Evolutionary conservation across 495 filamentous ascomycete species (phyloP).

Genomic region (Cetradonia linearis): DNA sequence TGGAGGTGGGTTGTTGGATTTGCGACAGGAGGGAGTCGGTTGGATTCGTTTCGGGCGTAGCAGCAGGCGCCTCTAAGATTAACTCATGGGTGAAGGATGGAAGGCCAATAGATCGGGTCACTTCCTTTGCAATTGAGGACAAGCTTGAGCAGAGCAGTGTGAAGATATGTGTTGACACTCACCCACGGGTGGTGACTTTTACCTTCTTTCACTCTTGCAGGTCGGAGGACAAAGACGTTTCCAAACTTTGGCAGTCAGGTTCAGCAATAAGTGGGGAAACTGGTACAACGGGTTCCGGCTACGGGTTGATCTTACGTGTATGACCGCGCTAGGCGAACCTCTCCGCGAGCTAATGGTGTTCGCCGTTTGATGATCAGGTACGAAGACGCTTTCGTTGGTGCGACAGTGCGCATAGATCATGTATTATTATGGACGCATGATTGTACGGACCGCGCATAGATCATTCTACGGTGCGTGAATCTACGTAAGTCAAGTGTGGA

Average conservation of each 20-base stretch:
- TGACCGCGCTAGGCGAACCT: neutral
- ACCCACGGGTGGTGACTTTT: constrained; percentile 3
- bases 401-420: constrained; percentile 5
- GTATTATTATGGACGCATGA: neutral
- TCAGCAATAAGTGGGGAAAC: constrained; percentile 2
- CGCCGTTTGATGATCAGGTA: constrained; percentile 1
- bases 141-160: neutral
- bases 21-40: constrained; percentile 14
- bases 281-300: neutral
- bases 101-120: neutral
- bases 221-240: neutral
- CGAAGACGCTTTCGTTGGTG: constrained; percentile 5
- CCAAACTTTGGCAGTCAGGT: neutral
- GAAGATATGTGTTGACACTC: neutral
- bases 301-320: neutral
- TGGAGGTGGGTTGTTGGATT: constrained; percentile 14
- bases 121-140: constrained; percentile 1
- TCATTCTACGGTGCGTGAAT: constrained; percentile 8
- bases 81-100: neutral
- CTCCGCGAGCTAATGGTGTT: neutral
- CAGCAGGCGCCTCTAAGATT: constrained; percentile 13
- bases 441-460: constrained; percentile 3
- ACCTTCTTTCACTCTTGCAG: neutral
- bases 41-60: constrained; percentile 15
- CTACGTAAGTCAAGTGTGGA: neutral